A percentile compares a stretch with the other conserved stretches of the same genome.
These are phyloP conservation scores for Lachancea dasiensis DNA, from an alignment of 805 yeast genomes.

Conservation along the genomic window DNA sequence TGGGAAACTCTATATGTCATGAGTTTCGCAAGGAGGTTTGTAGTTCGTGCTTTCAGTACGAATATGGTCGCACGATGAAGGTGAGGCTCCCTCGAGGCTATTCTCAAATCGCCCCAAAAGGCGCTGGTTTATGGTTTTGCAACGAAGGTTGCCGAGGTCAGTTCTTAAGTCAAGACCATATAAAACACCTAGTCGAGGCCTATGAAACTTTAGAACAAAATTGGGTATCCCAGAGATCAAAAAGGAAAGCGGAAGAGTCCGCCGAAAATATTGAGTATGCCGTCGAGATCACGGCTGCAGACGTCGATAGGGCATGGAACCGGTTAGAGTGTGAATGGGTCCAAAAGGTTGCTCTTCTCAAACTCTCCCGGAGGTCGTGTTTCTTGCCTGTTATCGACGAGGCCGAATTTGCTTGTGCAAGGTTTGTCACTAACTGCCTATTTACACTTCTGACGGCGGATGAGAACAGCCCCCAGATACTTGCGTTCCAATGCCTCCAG, in stretches of 20 bases:
- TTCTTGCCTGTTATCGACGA: constrained; percentile 43
- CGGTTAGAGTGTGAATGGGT: constrained; percentile 37
- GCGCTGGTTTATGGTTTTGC: constrained; percentile 51
- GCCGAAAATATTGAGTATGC: constrained; percentile 12
- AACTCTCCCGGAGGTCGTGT: constrained; percentile 32
- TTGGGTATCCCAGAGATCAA: constrained; percentile 31
- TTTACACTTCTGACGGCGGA: constrained; percentile 28
- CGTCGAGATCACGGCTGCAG: constrained; percentile 7
- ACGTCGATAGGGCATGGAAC: constrained; percentile 15
- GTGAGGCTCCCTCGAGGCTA: constrained; percentile 28
- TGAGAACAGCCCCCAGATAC: constrained; percentile 5
- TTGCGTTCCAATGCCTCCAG: constrained; percentile 40
- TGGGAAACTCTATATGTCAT: constrained; percentile 43
- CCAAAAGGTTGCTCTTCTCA: constrained; percentile 28
- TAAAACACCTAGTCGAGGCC: constrained; percentile 31
- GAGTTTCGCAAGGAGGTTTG: constrained; percentile 63
- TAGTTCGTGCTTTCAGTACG: constrained; percentile 45
- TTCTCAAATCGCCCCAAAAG: constrained; percentile 33
- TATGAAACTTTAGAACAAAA: constrained; percentile 31
- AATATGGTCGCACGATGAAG: constrained; percentile 43
- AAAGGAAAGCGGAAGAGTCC: constrained; percentile 8
- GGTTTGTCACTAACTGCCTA: constrained; percentile 40
- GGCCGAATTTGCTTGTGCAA: constrained; percentile 46
- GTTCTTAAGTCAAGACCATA: constrained; percentile 36
- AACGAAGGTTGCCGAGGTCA: constrained; percentile 37